phyloP scores from a whole-genome alignment of 306 rosid species.

The Casuarina equisetifolia region DNA sequence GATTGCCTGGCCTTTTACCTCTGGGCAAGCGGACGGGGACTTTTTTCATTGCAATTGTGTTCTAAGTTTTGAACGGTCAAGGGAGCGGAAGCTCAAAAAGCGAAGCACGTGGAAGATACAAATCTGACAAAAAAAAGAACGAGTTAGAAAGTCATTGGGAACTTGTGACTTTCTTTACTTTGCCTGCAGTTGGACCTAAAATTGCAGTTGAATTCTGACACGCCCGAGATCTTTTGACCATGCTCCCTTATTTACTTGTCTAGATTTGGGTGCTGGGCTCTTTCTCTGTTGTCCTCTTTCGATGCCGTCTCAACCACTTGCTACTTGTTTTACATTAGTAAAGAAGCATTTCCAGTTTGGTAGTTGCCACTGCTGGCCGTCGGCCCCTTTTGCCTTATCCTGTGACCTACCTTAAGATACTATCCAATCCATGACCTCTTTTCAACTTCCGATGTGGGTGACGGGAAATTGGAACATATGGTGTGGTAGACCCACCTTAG shows the following conservation, averaged over 20 bases:
- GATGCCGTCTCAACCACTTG: not conserved
- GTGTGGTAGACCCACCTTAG: not conserved
- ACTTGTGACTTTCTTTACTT: constrained; percentile 10
- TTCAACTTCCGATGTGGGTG: too few relatives aligned
- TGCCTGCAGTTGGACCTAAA: constrained; percentile 17
- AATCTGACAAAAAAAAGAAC: constrained; percentile 39
- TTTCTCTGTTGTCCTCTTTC: not conserved
- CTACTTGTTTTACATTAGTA: constrained; percentile 15
- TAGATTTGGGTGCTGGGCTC: constrained; percentile 8
- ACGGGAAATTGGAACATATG: too few relatives aligned
- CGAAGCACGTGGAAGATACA: constrained; percentile 35
- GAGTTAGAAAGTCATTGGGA: constrained; percentile 18
- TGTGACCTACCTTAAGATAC: too few relatives aligned
- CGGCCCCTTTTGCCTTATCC: too few relatives aligned
- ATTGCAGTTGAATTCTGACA: constrained; percentile 13
- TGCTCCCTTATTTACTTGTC: not conserved
- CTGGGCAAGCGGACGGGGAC: constrained; percentile 23
- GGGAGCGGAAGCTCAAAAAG: constrained; percentile 35
- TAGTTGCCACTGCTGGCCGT: constrained; percentile 12
- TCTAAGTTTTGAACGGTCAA: constrained; percentile 35
- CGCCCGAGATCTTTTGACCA: constrained; percentile 13
- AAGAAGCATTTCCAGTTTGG: constrained; percentile 9
- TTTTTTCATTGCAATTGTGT: not conserved
- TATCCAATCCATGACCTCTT: too few relatives aligned
- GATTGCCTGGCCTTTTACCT: constrained; percentile 13